Evolutionary conservation across 257 asterid genomes (phyloP), one percentile per base, ranked within the genome.

Genomic region (Solanum paucissectum): DNA sequence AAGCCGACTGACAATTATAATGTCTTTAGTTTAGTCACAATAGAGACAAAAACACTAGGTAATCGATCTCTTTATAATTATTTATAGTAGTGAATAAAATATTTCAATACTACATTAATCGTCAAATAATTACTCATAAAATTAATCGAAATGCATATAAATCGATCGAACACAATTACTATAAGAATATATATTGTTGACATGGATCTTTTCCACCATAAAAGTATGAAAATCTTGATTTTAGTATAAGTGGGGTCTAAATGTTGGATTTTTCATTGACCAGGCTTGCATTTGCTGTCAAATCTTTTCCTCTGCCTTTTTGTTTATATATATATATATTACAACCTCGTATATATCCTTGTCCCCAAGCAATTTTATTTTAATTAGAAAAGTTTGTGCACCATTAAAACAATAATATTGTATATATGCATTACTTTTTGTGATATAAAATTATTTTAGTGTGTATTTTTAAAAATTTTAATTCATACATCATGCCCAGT

Each of bases 261-360:
- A 44, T 87, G 87, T 84, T 87, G 88, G 72, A 84, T 88, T 86
- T 14, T 79, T 79, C 64, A 79, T 44, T 76, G 49, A 86, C 90
- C 52, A 85, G 60, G 79, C 82, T 64, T 58, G 83, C 89, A 33
- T 74, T 68, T 20, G 44, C 20, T 85, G 89, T 90, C 91, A 86
- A 86, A 68, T 88, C 90, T 66, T 37, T 40, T 13, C 87, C 64
- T 7, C 13, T 60, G 27, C 68, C n/a, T 55, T 55, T 55, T 55
- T 6, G 1, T 21, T 7, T 6, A 42, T 42, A 42, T 38, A 38
- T 38, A 16, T 52, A 55, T 55, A 55, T 55, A 20, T 25, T n/a
- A 52, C 42, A 44, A 82, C 33, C 34, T 42, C 44, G 25, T 27
- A 14, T 49, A 14, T 14, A 20, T 49, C 66, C 73, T 60, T 58